phyloP scores from a whole-genome alignment of 768 basidiomycete genomes.

The Lactarius deliciosus region DNA sequence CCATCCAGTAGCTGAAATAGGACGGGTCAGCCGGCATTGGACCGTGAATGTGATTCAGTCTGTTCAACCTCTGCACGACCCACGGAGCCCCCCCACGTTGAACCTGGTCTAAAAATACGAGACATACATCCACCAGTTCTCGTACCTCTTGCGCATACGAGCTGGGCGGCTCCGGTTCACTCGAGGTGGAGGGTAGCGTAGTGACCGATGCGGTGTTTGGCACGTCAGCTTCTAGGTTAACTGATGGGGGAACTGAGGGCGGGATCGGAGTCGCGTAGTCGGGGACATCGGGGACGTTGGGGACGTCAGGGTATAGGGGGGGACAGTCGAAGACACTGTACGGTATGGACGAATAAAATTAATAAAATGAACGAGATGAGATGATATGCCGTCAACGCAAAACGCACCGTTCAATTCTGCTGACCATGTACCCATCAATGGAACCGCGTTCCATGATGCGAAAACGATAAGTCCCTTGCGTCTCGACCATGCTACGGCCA shows the following conservation, averaged over 20 bases:
- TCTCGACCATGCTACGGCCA: slow-evolving; percentile 84
- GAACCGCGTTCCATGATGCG: slow-evolving; percentile 79
- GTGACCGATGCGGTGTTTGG: slow-evolving; percentile 11
- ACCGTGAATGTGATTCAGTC: slow-evolving; percentile 76
- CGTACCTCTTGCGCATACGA: slow-evolving; percentile 27
- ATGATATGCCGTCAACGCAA: neutral
- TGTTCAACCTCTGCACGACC: slow-evolving; percentile 85
- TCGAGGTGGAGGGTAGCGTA: neutral
- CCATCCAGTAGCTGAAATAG: slow-evolving; percentile 88
- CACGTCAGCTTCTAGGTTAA: slow-evolving; percentile 2
- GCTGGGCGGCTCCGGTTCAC: slow-evolving; percentile 3
- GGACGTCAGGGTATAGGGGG: slow-evolving; percentile 20
- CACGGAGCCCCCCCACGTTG: slow-evolving; percentile 80
- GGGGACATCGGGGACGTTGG: slow-evolving; percentile 6
- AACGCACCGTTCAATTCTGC: slow-evolving; percentile 61
- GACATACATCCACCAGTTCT: slow-evolving; percentile 53
- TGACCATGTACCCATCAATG: slow-evolving; percentile 89
- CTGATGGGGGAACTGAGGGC: slow-evolving; percentile 13
- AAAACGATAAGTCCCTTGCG: slow-evolving; percentile 73
- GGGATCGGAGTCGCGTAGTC: slow-evolving; percentile 8
- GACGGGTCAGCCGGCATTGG: slow-evolving; percentile 70
- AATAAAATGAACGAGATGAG: neutral
- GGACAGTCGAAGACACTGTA: slow-evolving; percentile 33
- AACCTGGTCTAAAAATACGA: slow-evolving; percentile 59
- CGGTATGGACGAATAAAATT: neutral